A percentile compares a stretch with the other conserved stretches of the same genome.
Conservation (phyloP, 2,329 filamentous ascomycete species). For the Dactylellina haptotyla region DNA sequence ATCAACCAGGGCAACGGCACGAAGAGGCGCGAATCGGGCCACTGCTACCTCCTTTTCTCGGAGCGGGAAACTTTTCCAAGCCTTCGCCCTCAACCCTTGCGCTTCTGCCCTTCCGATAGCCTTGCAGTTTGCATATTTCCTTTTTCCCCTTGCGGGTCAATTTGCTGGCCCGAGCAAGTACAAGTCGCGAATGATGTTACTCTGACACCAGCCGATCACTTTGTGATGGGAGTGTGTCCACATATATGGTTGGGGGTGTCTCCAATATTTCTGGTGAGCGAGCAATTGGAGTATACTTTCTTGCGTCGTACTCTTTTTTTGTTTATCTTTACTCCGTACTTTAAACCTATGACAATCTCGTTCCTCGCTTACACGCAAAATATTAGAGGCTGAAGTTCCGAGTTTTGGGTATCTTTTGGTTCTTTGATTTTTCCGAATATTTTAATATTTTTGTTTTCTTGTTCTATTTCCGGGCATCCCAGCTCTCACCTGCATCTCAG, state of each 20-base stretch:
- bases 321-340: no score
- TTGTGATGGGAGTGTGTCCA: no score
- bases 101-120: slow-evolving; percentile 19
- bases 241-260: no score
- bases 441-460: slow-evolving; percentile 8
- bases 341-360: neutral
- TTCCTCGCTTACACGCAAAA: neutral
- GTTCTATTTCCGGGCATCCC: slow-evolving; percentile 50
- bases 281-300: no score
- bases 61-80: neutral
- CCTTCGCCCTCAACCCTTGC: slow-evolving; percentile 22
- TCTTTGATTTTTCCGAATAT: no score
- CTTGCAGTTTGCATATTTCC: slow-evolving; percentile 21
- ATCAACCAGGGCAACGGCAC: slow-evolving; percentile 6
- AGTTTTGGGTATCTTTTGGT: no score
- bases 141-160: slow-evolving; percentile 39
- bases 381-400: neutral
- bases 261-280: no score
- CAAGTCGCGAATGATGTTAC: slow-evolving; percentile 33
- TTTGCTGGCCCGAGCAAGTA: slow-evolving; percentile 35
- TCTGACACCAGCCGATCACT: slow-evolving; percentile 6
- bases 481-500: slow-evolving; percentile 42
- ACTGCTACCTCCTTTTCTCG: neutral
- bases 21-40: neutral
- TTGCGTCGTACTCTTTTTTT: no score